Percentiles rank a stretch among this genome's conserved stretches.
Conservation (phyloP, 805 yeast genomes). For the Metschnikowia lunata region DNA sequence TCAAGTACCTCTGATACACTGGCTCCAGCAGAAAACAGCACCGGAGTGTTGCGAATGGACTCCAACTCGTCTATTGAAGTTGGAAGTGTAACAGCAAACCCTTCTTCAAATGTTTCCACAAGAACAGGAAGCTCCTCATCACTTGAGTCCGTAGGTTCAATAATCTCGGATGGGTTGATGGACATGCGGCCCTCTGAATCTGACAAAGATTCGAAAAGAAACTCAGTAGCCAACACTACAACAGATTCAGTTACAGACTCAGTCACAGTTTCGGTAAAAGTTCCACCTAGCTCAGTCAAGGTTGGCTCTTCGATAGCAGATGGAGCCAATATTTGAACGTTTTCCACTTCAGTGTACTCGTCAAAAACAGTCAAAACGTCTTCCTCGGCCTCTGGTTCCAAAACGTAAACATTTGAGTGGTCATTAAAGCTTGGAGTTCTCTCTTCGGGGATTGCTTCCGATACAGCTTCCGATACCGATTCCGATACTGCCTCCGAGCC, state of each 20-base stretch:
- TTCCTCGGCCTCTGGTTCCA: conserved; percentile 10
- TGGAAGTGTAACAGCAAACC: conserved; percentile 8
- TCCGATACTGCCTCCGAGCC: neutral
- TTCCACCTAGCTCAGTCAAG: neutral
- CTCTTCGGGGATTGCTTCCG: neutral
- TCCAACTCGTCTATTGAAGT: conserved; percentile 12
- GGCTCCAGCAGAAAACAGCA: neutral
- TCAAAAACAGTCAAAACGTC: conserved; percentile 9
- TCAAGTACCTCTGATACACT: too few species aligned
- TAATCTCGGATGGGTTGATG: conserved; percentile 5
- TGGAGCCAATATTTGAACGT: conserved; percentile 6
- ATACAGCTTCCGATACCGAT: neutral
- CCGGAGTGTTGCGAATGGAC: conserved; percentile 8
- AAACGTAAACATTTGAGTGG: neutral
- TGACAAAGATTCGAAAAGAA: conserved; percentile 2
- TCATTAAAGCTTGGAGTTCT: too few species aligned
- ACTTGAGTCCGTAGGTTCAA: conserved; percentile 11
- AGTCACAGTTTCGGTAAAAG: neutral
- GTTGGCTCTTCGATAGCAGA: conserved; percentile 12
- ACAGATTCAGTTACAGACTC: neutral
- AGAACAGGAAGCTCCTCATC: neutral
- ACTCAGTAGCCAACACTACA: neutral
- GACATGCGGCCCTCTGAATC: neutral
- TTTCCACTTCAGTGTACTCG: conserved; percentile 11
- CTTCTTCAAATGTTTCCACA: conserved; percentile 10